Evolutionary conservation across 2,329 filamentous ascomycete species (phyloP).

Genomic region (Daldinia sp.): DNA sequence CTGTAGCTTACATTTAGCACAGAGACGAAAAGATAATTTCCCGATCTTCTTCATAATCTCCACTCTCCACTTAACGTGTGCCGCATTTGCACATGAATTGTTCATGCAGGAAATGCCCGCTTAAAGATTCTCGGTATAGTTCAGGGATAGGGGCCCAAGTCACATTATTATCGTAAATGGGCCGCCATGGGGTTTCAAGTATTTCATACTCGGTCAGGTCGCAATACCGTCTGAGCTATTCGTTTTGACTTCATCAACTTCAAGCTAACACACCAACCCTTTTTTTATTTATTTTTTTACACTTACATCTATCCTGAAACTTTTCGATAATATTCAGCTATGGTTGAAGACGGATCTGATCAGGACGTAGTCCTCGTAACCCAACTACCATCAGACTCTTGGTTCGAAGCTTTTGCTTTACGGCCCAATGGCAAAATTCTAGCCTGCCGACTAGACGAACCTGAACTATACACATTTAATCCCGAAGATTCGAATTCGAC

Average conservation of each 20-base stretch:
- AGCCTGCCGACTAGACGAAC: conserved; percentile 43
- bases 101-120: conserved; percentile 26
- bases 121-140: conserved; percentile 23
- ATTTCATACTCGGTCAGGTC: conserved; percentile 33
- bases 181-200: conserved; percentile 12
- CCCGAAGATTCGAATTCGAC: conserved; percentile 40
- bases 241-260: conserved; percentile 23
- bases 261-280: not conserved
- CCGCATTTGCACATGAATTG: conserved; percentile 20
- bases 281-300: not conserved
- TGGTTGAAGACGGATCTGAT: conserved; percentile 39
- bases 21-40: conserved; percentile 1
- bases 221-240: conserved; percentile 24
- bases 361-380: conserved; percentile 44
- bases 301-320: not conserved
- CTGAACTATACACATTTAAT: conserved; percentile 45
- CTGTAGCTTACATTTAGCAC: not conserved
- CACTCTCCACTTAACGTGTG: conserved; percentile 11
- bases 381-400: conserved; percentile 45
- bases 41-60: conserved; percentile 5
- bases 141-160: conserved; percentile 22
- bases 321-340: conserved; percentile 18
- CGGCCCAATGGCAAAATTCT: conserved; percentile 46
- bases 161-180: conserved; percentile 22
- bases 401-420: conserved; percentile 45